A percentile compares a stretch with the other conserved stretches of the same genome.
phyloP scores from a whole-genome alignment of 2,329 filamentous ascomycete species.

The Penicillium rolfsii region DNA sequence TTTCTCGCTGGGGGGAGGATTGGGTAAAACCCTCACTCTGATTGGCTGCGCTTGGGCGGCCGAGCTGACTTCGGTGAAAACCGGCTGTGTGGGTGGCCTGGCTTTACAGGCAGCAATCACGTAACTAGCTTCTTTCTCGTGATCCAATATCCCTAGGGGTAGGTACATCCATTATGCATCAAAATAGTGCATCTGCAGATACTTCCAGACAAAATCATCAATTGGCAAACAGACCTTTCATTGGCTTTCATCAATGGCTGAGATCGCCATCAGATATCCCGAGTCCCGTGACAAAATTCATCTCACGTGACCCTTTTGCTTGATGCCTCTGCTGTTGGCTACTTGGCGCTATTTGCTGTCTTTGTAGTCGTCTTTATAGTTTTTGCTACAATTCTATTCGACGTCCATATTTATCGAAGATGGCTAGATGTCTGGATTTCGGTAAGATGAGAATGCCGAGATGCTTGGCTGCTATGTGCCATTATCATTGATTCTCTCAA shows the following conservation, averaged over 20 bases:
- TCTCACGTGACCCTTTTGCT: background rate
- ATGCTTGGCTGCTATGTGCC: background rate
- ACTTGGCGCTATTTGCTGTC: background rate
- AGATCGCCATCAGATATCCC: background rate
- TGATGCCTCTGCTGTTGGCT: background rate
- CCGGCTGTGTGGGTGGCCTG: conserved; percentile 23
- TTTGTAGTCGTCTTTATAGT: no score
- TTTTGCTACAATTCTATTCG: no score
- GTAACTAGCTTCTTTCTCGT: background rate
- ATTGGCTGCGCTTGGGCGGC: conserved; percentile 37
- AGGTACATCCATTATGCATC: background rate
- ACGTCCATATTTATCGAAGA: no score
- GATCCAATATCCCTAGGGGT: background rate
- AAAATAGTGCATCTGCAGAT: background rate
- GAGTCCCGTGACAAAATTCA: background rate
- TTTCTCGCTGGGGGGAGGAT: conserved; percentile 41
- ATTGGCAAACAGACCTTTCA: background rate
- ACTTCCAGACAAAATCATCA: background rate
- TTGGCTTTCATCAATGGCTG: background rate
- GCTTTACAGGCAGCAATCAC: background rate
- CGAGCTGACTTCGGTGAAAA: conserved; percentile 43
- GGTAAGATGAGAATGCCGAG: no score
- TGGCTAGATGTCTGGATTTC: no score
- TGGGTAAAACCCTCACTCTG: conserved; percentile 42
- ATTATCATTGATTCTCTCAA: background rate